A percentile compares a stretch with the other conserved stretches of the same genome.
These are phyloP conservation scores for Oryza longistaminata DNA, from an alignment of 176 grass and related monocot species.

Conservation along the genomic window DNA sequence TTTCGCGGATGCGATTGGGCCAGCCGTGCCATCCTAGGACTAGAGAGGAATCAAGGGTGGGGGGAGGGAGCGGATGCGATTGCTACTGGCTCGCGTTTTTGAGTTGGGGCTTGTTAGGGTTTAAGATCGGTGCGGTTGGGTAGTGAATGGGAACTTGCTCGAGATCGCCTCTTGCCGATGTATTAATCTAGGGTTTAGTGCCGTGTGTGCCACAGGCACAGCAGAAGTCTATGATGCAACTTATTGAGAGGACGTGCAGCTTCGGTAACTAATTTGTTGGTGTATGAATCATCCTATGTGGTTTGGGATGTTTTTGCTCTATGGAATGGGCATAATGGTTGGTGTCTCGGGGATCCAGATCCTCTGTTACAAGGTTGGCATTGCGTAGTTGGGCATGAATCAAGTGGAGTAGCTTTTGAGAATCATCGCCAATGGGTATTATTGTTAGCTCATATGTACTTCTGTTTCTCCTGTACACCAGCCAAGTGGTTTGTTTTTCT, in stretches of 20 bases:
- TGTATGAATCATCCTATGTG: neutral
- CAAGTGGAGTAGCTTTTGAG: neutral
- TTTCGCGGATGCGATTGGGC: neutral
- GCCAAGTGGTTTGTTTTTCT: neutral
- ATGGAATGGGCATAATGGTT: neutral
- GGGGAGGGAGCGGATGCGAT: neutral
- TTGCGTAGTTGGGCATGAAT: neutral
- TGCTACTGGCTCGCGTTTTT: neutral
- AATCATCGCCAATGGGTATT: neutral
- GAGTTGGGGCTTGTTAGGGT: neutral
- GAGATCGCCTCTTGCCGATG: neutral
- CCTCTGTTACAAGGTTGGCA: neutral
- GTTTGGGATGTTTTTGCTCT: neutral
- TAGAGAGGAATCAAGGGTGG: neutral
- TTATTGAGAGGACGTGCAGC: neutral
- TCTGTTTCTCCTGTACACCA: neutral
- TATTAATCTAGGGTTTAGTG: slow-evolving; percentile 29
- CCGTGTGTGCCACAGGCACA: neutral
- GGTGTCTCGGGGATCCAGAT: neutral
- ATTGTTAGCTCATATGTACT: neutral
- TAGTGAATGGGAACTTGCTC: neutral
- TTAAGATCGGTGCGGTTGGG: neutral
- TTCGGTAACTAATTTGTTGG: neutral
- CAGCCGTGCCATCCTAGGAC: neutral
- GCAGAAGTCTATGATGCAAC: neutral